Percentiles rank a stretch among this genome's conserved stretches.
Conservation (phyloP, 352 stramenopile species). For the Globisporangium takayamanum region DNA sequence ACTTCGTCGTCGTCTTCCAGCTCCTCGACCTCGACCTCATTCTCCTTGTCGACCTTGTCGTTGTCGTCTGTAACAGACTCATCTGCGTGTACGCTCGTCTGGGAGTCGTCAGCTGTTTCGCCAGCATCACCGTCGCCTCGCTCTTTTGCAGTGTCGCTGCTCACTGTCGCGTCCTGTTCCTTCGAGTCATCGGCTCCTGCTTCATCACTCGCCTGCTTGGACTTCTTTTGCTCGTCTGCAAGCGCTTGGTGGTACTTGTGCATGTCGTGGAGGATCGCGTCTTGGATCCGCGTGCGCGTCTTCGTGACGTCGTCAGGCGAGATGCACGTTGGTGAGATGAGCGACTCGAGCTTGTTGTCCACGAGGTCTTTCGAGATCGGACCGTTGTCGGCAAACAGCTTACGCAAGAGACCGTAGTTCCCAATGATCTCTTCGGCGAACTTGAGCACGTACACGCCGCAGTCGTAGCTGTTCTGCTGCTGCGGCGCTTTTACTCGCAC, state of each 20-base stretch:
- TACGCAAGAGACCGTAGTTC: slow-evolving; percentile 23
- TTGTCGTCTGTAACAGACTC: too few species aligned
- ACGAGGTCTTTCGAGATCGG: slow-evolving; percentile 33
- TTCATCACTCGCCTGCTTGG: not conserved
- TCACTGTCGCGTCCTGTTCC: not conserved
- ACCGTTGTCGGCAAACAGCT: slow-evolving; percentile 20
- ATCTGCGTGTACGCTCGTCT: too few species aligned
- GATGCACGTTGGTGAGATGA: slow-evolving; percentile 37
- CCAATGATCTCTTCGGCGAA: slow-evolving; percentile 50
- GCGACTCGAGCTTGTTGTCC: slow-evolving; percentile 28
- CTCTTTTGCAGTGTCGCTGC: not conserved
- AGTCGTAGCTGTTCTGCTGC: slow-evolving; percentile 66
- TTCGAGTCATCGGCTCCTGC: not conserved
- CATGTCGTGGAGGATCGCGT: slow-evolving; percentile 28
- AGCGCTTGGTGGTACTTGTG: slow-evolving; percentile 19
- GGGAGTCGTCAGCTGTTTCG: too few species aligned
- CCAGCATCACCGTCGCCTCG: too few species aligned
- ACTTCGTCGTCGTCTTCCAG: not conserved
- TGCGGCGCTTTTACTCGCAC: slow-evolving; percentile 35
- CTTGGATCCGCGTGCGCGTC: slow-evolving; percentile 25
- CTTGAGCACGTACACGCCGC: slow-evolving; percentile 60
- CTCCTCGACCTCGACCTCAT: not conserved
- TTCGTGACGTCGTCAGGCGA: slow-evolving; percentile 30
- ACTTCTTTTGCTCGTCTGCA: slow-evolving; percentile 11
- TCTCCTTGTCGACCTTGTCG: too few species aligned